These are phyloP conservation scores for Suillus brevipes DNA, from an alignment of 768 basidiomycete genomes.

Conservation along the genomic window DNA sequence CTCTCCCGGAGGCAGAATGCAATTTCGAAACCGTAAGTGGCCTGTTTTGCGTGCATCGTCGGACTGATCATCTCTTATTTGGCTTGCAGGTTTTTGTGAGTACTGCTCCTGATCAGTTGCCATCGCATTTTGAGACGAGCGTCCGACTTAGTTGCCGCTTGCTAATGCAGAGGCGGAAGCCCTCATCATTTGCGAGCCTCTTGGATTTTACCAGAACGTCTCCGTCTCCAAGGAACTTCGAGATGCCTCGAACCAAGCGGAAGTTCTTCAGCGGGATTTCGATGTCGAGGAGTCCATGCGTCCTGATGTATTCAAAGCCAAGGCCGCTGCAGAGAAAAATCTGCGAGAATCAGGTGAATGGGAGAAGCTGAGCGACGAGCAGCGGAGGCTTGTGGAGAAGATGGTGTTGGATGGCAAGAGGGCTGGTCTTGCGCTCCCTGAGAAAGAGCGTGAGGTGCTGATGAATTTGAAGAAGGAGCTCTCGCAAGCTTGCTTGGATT, in stretches of 20 bases:
- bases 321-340: slow-evolving; percentile 68
- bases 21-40: slow-evolving; percentile 64
- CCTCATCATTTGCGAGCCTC: slow-evolving; percentile 53
- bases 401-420: slow-evolving; percentile 79
- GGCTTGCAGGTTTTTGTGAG: slow-evolving; percentile 68
- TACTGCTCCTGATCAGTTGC: slow-evolving; percentile 19
- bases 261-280: slow-evolving; percentile 69
- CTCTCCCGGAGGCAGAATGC: slow-evolving; percentile 54
- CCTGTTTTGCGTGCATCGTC: background rate
- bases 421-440: slow-evolving; percentile 73
- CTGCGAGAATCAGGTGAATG: slow-evolving; percentile 60
- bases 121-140: slow-evolving; percentile 21
- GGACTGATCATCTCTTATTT: slow-evolving; percentile 3
- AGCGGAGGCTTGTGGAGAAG: slow-evolving; percentile 78
- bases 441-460: slow-evolving; percentile 57
- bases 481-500: slow-evolving; percentile 74
- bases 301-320: slow-evolving; percentile 75
- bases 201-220: slow-evolving; percentile 82
- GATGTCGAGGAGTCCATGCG: slow-evolving; percentile 80
- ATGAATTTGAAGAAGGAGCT: slow-evolving; percentile 72
- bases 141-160: slow-evolving; percentile 49
- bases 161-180: slow-evolving; percentile 58
- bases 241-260: slow-evolving; percentile 76
- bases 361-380: slow-evolving; percentile 64
- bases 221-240: slow-evolving; percentile 73